These are phyloP conservation scores for Colletotrichum liaoningense DNA, from an alignment of 2,329 filamentous ascomycete species.

Conservation along the genomic window DNA sequence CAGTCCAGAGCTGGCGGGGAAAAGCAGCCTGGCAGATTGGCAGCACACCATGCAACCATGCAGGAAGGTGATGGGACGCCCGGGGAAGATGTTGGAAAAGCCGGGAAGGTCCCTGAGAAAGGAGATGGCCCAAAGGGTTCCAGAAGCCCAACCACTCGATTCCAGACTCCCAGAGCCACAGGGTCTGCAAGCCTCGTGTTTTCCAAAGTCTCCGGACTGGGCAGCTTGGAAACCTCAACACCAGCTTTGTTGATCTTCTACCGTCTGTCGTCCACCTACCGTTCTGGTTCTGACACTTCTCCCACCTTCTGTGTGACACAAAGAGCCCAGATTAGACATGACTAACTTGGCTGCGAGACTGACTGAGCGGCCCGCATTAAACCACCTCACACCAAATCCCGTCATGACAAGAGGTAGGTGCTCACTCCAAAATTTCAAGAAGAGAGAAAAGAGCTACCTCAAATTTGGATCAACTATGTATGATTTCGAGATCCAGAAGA, in stretches of 20 bases:
- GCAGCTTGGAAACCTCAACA: neutral
- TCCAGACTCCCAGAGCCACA: neutral
- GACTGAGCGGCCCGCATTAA: neutral
- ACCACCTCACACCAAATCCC: neutral
- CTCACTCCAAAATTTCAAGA: slow-evolving; percentile 7
- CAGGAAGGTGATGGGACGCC: slow-evolving; percentile 9
- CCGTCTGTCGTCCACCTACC: neutral
- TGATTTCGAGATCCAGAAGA: slow-evolving; percentile 1
- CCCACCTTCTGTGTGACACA: neutral
- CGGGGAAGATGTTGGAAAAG: slow-evolving; percentile 11
- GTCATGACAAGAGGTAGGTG: neutral
- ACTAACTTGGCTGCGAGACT: neutral
- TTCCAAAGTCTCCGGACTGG: neutral
- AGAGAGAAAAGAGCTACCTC: neutral
- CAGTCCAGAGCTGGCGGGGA: neutral
- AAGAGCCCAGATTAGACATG: neutral
- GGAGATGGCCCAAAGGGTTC: slow-evolving; percentile 4
- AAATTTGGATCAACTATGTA: neutral
- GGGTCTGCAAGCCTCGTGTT: neutral
- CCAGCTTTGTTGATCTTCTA: neutral
- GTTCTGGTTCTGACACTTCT: neutral
- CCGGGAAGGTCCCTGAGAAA: slow-evolving; percentile 20
- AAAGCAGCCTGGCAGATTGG: neutral
- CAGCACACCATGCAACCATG: neutral
- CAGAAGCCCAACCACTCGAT: slow-evolving; percentile 14